phyloP scores from a whole-genome alignment of 305 asterid species.

The Galium porrigens region DNA sequence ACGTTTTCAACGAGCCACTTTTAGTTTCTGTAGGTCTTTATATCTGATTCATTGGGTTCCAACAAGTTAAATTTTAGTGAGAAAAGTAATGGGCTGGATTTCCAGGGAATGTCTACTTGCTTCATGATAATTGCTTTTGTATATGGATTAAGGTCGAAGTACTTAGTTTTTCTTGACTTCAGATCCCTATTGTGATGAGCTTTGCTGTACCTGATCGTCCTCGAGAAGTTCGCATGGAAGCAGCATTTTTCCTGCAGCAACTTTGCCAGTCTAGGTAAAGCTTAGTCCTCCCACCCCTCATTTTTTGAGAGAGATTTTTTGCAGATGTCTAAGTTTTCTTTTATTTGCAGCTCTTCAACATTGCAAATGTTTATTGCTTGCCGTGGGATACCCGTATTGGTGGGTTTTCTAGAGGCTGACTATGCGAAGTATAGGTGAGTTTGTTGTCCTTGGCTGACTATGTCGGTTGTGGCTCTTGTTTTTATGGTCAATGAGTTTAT shows the following conservation, averaged over 20 bases:
- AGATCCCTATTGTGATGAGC: conserved; percentile 90
- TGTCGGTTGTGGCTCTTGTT: not conserved
- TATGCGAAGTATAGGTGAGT: conserved; percentile 83
- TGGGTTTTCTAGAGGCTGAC: conserved; percentile 97
- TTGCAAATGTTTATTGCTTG: conserved; percentile 95
- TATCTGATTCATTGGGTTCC: not conserved
- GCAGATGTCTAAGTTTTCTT: conserved; percentile 15
- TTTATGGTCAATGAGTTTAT: not conserved
- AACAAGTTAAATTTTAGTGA: not conserved
- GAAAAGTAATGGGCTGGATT: not conserved
- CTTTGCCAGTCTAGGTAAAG: conserved; percentile 91
- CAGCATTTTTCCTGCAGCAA: conserved; percentile 85
- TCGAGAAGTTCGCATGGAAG: conserved; percentile 91
- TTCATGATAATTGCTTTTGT: not conserved
- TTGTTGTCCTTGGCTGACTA: not conserved
- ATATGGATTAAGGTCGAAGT: conserved; percentile 3
- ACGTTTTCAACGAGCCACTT: not conserved
- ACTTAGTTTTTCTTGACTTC: conserved; percentile 14
- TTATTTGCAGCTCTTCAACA: conserved; percentile 64
- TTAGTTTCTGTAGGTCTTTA: not conserved
- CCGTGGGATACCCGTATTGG: conserved; percentile 89
- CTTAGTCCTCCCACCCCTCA: not conserved
- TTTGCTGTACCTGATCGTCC: conserved; percentile 92
- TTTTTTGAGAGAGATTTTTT: conserved; percentile 15
- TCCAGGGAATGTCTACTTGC: not conserved